Base-by-base conservation (phyloP, 371 early-diverging fungal genomes). In the Mortierella sp. region DNA sequence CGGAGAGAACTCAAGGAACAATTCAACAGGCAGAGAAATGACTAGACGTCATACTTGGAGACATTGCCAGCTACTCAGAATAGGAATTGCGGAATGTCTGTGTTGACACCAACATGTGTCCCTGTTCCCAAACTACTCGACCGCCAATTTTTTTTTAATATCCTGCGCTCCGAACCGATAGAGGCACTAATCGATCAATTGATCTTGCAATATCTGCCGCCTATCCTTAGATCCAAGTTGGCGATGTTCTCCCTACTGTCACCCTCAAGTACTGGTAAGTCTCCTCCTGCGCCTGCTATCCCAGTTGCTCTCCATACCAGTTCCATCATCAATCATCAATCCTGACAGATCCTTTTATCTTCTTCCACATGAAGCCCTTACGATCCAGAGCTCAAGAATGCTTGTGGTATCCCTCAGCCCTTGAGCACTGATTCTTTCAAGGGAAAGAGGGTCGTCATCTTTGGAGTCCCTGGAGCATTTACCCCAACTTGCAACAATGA, bases 401-500 rank as follows among this genome's bases (percentile, higher is more conserved):
- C 85, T 29, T 89, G 89, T 69, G 86, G 86, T 1, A 75, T 89
- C 64, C 88, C 89, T 0, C 86, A 88, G 70, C 55, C 70, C 34
- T 68, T 86, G 69, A 85, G 86, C 58, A 83, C 89, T 1, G 85
- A 85, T 63, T 86, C 87, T 65, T 88, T 93, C 75, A 89, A 88
- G 84, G 90, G 88, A 72, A 93, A 93, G 87, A 91, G 89, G 82
- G 93, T 90, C 7, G 89, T 95, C 32, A 86, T 95, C 76, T 91
- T 95, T 83, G 90, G 90, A 26, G 91, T 94, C n/a, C 94, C 94
- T 12, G 93, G 87, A 60, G 93, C 94, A 28, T 93, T 93, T 75
- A 93, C 94, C 6, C 94, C 95, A 7, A 89, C 92, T n/a, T 95
- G 95, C 84, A 90, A 91, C 28, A 90, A 90, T 72, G 68, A 83